These are phyloP conservation scores for Penicillium sp. DNA, from an alignment of 2,329 filamentous ascomycete species.

Conservation along the genomic window DNA sequence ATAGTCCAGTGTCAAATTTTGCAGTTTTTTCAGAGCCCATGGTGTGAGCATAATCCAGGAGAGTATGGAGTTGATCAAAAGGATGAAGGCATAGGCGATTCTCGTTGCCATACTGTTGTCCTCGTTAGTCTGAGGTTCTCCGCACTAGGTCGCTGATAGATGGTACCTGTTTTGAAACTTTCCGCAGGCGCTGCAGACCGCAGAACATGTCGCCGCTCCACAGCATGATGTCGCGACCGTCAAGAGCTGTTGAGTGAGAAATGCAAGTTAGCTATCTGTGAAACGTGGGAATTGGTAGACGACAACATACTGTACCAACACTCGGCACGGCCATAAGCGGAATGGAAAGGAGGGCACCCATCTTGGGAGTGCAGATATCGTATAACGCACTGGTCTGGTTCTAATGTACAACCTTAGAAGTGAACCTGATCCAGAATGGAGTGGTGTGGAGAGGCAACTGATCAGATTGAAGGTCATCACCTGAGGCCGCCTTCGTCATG, in stretches of 20 bases:
- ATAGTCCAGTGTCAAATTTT: conserved; percentile 89
- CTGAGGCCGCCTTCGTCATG: conserved; percentile 1
- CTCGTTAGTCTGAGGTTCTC: conserved; percentile 23
- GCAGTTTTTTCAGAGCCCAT: conserved; percentile 94
- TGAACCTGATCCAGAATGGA: neutral
- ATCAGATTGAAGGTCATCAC: conserved; percentile 2
- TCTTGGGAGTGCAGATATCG: conserved; percentile 40
- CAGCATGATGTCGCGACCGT: conserved; percentile 87
- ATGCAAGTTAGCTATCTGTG: conserved; percentile 13
- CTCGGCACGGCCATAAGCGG: conserved; percentile 87
- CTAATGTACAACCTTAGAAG: neutral
- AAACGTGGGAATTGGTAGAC: conserved; percentile 1
- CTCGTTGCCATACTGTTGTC: conserved; percentile 79
- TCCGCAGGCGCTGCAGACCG: conserved; percentile 90
- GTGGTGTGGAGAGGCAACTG: conserved; percentile 9
- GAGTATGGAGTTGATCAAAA: conserved; percentile 92
- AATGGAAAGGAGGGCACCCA: conserved; percentile 89
- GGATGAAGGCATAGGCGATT: conserved; percentile 91
- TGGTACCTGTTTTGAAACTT: conserved; percentile 90
- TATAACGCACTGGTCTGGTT: neutral
- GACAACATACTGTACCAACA: conserved; percentile 69
- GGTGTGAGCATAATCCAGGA: conserved; percentile 99
- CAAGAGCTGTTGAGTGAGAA: conserved; percentile 55
- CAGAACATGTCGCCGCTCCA: conserved; percentile 92
- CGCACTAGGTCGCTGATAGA: conserved; percentile 7